phyloP scores from a whole-genome alignment of 2,329 filamentous ascomycete genomes.

The Chrysoporthe cubensis region DNA sequence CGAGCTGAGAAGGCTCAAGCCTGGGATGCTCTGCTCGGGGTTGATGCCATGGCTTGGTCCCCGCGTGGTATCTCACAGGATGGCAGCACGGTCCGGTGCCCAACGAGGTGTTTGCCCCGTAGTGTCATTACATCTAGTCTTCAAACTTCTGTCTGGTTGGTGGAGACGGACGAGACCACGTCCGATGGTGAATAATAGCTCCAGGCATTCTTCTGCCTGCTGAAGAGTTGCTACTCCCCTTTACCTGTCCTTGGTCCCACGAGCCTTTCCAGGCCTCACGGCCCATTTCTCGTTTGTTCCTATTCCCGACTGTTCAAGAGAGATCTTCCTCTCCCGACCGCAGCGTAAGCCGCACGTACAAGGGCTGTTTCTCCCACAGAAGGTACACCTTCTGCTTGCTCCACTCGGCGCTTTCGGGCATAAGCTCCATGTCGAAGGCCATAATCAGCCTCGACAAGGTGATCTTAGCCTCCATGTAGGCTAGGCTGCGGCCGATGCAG shows the following conservation, averaged over 20 bases:
- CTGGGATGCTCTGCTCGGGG: no score
- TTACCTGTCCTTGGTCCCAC: no score
- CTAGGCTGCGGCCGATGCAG: conserved; percentile 31
- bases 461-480: conserved; percentile 33
- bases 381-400: conserved; percentile 29
- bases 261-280: background rate
- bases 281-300: background rate
- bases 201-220: no score
- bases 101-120: no score
- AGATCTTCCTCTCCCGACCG: background rate
- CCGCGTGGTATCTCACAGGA: no score
- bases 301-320: background rate
- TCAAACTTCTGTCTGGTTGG: no score
- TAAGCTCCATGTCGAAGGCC: conserved; percentile 35
- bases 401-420: conserved; percentile 29
- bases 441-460: conserved; percentile 32
- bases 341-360: conserved; percentile 28
- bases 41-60: no score
- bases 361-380: conserved; percentile 32
- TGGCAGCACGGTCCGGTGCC: background rate
- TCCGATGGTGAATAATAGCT: no score
- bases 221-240: no score
- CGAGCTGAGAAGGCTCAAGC: no score
- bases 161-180: no score
- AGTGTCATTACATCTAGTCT: no score